These are phyloP conservation scores for Cicer cuneatum DNA, from an alignment of 306 rosid genomes.

Conservation along the genomic window DNA sequence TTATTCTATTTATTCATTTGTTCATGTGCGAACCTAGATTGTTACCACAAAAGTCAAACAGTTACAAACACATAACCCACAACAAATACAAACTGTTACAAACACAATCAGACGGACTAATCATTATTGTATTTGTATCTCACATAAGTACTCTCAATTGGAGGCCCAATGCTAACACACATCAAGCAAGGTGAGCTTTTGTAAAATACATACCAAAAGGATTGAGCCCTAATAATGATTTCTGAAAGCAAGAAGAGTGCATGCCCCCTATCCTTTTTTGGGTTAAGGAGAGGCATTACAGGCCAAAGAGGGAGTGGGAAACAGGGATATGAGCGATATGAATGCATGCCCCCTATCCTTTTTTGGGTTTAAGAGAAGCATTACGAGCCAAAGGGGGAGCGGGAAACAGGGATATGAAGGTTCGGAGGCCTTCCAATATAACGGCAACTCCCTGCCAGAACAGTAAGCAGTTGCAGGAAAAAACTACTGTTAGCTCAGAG, in stretches of 20 bases:
- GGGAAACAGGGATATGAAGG: neutral
- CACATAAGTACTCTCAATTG: too few species aligned
- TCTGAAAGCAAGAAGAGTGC: neutral
- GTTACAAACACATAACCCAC: too few species aligned
- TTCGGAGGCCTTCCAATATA: neutral
- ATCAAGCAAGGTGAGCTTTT: constrained; percentile 21
- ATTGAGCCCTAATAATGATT: neutral
- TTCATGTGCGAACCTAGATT: too few species aligned
- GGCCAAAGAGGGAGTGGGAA: neutral
- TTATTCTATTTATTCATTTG: too few species aligned
- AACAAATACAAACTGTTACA: too few species aligned
- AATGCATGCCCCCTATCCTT: neutral
- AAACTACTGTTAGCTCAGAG: constrained; percentile 6
- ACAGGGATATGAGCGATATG: neutral
- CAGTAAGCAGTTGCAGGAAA: constrained; percentile 28
- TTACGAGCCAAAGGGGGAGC: neutral
- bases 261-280: neutral
- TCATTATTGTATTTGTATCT: too few species aligned
- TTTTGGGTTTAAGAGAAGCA: neutral
- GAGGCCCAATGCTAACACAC: neutral
- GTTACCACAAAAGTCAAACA: too few species aligned
- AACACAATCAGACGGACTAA: too few species aligned
- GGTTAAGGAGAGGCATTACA: neutral
- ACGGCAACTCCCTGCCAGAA: neutral
- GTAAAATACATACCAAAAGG: neutral